Evolutionary conservation across 2,329 filamentous ascomycete species (phyloP), one percentile per base, ranked within the genome.

Genomic region (Epichloe coenophiala): DNA sequence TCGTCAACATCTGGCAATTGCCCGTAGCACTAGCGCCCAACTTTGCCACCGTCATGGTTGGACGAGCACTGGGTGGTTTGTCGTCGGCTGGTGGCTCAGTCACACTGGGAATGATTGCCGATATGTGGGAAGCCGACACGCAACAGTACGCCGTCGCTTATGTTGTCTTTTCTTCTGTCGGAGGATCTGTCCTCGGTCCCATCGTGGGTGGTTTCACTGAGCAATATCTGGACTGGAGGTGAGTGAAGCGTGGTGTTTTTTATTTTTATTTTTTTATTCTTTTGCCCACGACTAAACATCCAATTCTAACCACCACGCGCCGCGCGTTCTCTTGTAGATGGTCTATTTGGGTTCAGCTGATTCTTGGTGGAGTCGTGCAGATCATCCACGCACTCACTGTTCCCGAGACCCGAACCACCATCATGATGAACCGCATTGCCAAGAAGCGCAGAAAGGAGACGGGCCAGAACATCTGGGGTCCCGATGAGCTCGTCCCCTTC

Each of bases 301-400:
- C 12, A 43, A 8, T 31, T 3, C 7, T 36, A 4, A 7, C 36
- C 5, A 12, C 19, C 31, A 31, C 8, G 9, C 31, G 27, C 27
- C 27, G 27, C 11, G 21, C 19, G n/a, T 11, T 12, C 15, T n/a
- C 12, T n/a, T n/a, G 27, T 42, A 67, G 64, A 40, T 71, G 84
- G 84, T 80, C 75, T 50, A 89, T 91, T 63, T 93, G 88, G 87
- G 85, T 91, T 53, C 86, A 90, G 65, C 76, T 91, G 55, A 88
- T 90, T 57, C 81, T 91, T 49, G 86, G 87, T 17, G 83, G 68
- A 8, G 73, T 78, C 36, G 78, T 88, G 3, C 86, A 90, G 61
- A 17, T 77, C 4, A 60, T 86, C 4, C 85, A 89, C 61, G 69
- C 84, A 47, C 60, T 85, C 52, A 72, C 80, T 7, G 87, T 93